Evolutionary conservation across 1,284 basidiomycete species (phyloP).

Genomic region (Austroboletus niveus): DNA sequence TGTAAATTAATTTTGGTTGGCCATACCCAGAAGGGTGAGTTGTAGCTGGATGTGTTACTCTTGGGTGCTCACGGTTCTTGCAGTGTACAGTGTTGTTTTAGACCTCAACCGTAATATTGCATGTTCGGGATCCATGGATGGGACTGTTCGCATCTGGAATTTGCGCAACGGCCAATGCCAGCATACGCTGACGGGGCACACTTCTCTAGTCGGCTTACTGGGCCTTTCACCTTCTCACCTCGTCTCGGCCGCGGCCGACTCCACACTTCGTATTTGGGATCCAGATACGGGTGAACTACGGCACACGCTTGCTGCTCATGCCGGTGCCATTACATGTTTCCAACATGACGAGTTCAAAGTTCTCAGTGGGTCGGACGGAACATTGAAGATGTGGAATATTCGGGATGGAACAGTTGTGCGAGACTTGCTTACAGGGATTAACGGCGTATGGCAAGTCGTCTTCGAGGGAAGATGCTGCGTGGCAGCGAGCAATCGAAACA

Average conservation of each 20-base stretch:
- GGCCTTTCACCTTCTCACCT: constrained; percentile 86
- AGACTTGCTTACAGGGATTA: constrained; percentile 85
- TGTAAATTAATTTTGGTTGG: constrained; percentile 81
- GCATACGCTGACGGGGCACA: constrained; percentile 82
- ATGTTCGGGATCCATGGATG: constrained; percentile 95
- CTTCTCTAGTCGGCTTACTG: constrained; percentile 83
- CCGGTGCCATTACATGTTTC: constrained; percentile 95
- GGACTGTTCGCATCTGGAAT: constrained; percentile 92
- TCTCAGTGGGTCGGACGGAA: constrained; percentile 91
- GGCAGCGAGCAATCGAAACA: constrained; percentile 82
- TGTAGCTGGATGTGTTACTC: neutral
- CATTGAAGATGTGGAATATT: constrained; percentile 95
- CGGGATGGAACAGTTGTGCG: constrained; percentile 79
- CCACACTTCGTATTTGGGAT: constrained; percentile 91
- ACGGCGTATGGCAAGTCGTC: constrained; percentile 93
- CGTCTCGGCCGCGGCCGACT: constrained; percentile 93
- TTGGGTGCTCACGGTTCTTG: constrained; percentile 3
- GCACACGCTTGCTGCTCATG: constrained; percentile 83
- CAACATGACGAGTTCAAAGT: constrained; percentile 97
- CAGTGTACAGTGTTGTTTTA: constrained; percentile 90
- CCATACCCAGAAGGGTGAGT: constrained; percentile 86
- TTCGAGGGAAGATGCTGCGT: constrained; percentile 92
- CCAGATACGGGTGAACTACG: constrained; percentile 76
- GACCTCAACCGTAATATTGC: constrained; percentile 83
- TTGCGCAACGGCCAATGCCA: constrained; percentile 76